Percentiles rank a stretch among this genome's conserved stretches.
Evolutionary conservation across 352 stramenopile species (phyloP).

Genomic region (Phytophthora ramorum): DNA sequence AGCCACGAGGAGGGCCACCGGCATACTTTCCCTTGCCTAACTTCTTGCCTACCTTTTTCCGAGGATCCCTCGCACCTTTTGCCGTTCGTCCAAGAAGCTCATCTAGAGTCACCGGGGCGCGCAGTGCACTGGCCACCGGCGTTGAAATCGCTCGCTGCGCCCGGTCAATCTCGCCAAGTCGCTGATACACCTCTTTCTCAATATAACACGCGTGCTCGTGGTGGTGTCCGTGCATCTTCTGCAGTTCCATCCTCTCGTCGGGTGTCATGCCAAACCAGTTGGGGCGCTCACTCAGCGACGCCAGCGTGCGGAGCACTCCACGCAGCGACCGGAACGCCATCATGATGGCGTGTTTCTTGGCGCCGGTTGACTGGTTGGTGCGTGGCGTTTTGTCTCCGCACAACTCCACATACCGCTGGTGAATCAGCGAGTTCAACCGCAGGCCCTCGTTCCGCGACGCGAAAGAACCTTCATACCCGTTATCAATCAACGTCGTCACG

Average conservation of each 20-base stretch:
- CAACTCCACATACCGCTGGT: constrained; percentile 45
- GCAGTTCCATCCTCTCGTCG: constrained; percentile 41
- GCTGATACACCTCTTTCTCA: constrained; percentile 40
- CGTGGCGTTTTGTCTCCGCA: constrained; percentile 23
- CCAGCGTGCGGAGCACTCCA: constrained; percentile 35
- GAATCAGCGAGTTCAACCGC: constrained; percentile 40
- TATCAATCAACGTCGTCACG: constrained; percentile 26
- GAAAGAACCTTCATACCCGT: constrained; percentile 30
- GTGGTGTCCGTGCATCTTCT: constrained; percentile 41
- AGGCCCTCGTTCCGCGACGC: constrained; percentile 39
- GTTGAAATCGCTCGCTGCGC: constrained; percentile 31
- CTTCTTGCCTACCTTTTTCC: constrained; percentile 30
- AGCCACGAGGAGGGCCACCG: constrained; percentile 17
- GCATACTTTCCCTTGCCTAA: constrained; percentile 13
- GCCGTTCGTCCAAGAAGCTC: constrained; percentile 30
- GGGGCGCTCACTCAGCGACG: constrained; percentile 37
- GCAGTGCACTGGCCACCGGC: constrained; percentile 21
- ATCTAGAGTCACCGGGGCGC: constrained; percentile 23
- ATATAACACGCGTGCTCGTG: constrained; percentile 43
- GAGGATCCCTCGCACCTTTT: background rate
- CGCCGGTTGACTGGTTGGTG: constrained; percentile 41
- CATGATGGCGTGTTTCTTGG: constrained; percentile 45
- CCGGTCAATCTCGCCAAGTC: constrained; percentile 38
- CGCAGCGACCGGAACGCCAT: constrained; percentile 41
- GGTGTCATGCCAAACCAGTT: constrained; percentile 51